These are phyloP conservation scores for Tagetes patula DNA, from an alignment of 129 eudicot genomes.

Conservation along the genomic window DNA sequence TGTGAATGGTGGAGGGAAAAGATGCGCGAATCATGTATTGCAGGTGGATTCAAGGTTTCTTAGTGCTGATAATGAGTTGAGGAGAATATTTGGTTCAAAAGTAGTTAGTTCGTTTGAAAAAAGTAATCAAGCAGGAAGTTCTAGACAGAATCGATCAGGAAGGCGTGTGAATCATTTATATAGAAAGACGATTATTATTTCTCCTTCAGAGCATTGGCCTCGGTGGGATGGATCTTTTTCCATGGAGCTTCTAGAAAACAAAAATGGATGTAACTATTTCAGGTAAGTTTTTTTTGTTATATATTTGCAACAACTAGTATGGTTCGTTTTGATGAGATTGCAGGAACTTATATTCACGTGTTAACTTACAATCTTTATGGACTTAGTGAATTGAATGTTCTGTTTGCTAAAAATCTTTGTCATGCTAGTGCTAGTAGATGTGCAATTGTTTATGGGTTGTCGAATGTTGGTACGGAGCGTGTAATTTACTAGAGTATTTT, in stretches of 20 bases:
- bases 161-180: constrained; percentile 64
- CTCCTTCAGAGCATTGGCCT: constrained; percentile 89
- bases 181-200: constrained; percentile 60
- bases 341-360: not conserved
- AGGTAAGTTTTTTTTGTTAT: constrained; percentile 37
- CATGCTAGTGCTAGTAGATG: not conserved
- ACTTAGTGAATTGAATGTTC: not conserved
- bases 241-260: constrained; percentile 79
- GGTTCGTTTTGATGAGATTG: not conserved
- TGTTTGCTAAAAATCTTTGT: not conserved
- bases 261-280: constrained; percentile 60
- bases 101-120: constrained; percentile 78
- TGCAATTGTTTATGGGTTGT: not conserved
- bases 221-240: constrained; percentile 89
- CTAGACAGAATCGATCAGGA: constrained; percentile 70
- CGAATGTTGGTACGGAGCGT: not conserved
- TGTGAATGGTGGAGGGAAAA: constrained; percentile 30
- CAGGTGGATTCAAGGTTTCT: constrained; percentile 82
- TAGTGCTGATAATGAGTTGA: constrained; percentile 83
- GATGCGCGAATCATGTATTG: constrained; percentile 35
- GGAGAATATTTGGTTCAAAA: constrained; percentile 89
- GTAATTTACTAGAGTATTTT: not conserved
- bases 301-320: not conserved
- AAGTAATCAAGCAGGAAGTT: constrained; percentile 61
- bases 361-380: not conserved